Base-by-base conservation (phyloP, 805 yeast genomes). In the Candida pini region DNA sequence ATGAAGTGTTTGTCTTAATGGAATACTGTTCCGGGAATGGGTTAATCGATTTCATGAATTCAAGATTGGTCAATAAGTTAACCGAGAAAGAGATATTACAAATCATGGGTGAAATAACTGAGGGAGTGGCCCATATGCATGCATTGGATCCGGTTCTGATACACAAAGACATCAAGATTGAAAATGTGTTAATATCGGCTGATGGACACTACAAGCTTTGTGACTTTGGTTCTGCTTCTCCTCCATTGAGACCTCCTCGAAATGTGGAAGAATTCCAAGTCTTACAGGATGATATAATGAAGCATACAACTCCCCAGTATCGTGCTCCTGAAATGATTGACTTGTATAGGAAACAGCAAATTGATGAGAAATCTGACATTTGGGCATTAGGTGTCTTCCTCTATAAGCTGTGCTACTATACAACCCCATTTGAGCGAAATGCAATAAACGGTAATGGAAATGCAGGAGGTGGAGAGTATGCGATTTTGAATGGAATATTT, bases 241-340 rank as follows among this genome's bases (percentile, higher is more conserved):
- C 77, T 9, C 70, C 76, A 19, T 56, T 78, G 30, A 68, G 80
- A 21, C 78, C 81, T 1, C 88, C 94, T 4, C 62, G 67, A 31
- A 74, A 67, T 36, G 66, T 73, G 2, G 78, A 76, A 36, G 89
- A 83, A 46, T 63, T 78, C 30, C 67, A 71, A 30, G 57, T 64
- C 20, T 61, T 83, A 19, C 81, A 76, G 45, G 75, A 78, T 39
- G 92, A 84, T 54, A 71, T 84, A 26, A 60, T 82, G 70, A 79
- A 74, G 38, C 83, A 83, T 56, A 84, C 95, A 1, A 84, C 95
- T 0, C 89, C 94, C 0, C 95, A 84, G 52, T 84, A 84, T 53
- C 66, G 94, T 44, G 68, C 88, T 4, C 95, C 95, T 4, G 95
- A 84, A 57, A 84, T 84, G 92, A 64, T 84, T 20, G 90, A 84